These are phyloP conservation scores for Limonium bicolor DNA, from an alignment of 148 eudicot species.

Conservation along the genomic window DNA sequence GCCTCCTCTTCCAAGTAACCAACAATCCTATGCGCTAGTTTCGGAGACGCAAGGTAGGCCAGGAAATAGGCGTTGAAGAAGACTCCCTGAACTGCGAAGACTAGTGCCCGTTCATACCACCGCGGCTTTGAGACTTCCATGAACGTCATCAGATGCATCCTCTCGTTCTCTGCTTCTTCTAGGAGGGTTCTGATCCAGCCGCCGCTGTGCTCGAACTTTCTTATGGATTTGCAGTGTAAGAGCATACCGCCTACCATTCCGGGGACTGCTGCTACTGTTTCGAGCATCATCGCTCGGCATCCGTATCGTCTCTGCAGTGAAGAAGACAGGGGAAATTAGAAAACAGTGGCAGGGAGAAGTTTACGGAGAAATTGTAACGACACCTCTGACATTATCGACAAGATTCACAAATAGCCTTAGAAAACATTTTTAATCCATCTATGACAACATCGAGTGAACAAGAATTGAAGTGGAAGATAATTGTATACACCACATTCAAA, in stretches of 20 bases:
- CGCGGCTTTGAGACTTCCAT: constrained; percentile 61
- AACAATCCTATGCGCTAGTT: constrained; percentile 61
- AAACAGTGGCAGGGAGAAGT: too few species aligned
- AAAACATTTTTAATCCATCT: too few species aligned
- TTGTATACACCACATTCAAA: too few species aligned
- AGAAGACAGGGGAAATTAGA: too few species aligned
- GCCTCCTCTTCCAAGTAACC: constrained; percentile 93
- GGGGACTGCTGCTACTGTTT: constrained; percentile 86
- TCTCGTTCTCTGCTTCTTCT: constrained; percentile 85
- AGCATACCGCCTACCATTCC: constrained; percentile 95
- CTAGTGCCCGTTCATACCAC: constrained; percentile 79
- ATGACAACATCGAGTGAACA: too few species aligned
- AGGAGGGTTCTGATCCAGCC: constrained; percentile 85
- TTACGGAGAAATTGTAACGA: too few species aligned
- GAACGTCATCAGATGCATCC: constrained; percentile 98
- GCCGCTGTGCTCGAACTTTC: constrained; percentile 81
- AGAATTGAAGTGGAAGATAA: too few species aligned
- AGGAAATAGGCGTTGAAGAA: constrained; percentile 86
- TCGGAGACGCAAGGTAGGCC: constrained; percentile 55
- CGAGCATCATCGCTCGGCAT: constrained; percentile 90
- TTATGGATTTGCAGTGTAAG: constrained; percentile 65
- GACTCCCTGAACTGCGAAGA: constrained; percentile 67
- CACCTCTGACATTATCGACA: too few species aligned
- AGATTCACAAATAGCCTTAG: too few species aligned
- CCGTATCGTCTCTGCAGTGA: constrained; percentile 86